Evolutionary conservation across 2,329 filamentous ascomycete species (phyloP), one percentile per base, ranked within the genome.

Genomic region (Alternaria incomplexa): DNA sequence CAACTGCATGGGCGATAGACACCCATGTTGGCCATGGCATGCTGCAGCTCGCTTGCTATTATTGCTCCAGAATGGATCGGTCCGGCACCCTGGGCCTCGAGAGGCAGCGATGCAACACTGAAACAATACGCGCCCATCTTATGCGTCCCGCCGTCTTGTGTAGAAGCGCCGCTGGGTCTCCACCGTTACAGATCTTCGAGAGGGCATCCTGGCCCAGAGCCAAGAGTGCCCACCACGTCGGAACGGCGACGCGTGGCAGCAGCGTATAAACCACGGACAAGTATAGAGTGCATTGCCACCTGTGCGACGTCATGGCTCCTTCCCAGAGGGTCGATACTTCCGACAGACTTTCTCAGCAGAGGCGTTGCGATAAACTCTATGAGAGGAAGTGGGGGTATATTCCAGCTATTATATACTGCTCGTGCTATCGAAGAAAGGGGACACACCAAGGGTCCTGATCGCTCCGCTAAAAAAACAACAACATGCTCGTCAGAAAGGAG

Each of bases 381-480:
- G 62, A 55, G 57, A 53, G 57, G 51, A 52, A 63, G 59, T 55
- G 51, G 51, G 59, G 58, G 61, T 68, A 69, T 67, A 67, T 63
- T 66, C 56, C 64, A 64, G 48, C 54, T 71, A 69, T 65, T 72
- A 71, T 73, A 64, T 72, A 67, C 60, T 68, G 57, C 59, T 54
- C 43, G 17, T 56, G 58, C 52, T 62, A 58, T 70, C 55, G 64
- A 51, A 13, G 46, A 45, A 56, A 36, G 20, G 52, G 30, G 44
- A 61, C 58, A 51, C 36, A 51, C 46, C 40, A 58, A 52, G 30
- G 13, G 48, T 63, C 56, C 56, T 12, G 25, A 58, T 56, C 63
- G 62, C 65, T 68, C 61, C 65, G 63, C 59, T 59, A 52, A 64
- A 52, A 64, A 56, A 56, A 54, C 44, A 58, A 57, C 51, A 64